A percentile compares a stretch with the other conserved stretches of the same genome.
phyloP scores from a whole-genome alignment of 495 filamentous ascomycete species.

The Terfezia claveryi region DNA sequence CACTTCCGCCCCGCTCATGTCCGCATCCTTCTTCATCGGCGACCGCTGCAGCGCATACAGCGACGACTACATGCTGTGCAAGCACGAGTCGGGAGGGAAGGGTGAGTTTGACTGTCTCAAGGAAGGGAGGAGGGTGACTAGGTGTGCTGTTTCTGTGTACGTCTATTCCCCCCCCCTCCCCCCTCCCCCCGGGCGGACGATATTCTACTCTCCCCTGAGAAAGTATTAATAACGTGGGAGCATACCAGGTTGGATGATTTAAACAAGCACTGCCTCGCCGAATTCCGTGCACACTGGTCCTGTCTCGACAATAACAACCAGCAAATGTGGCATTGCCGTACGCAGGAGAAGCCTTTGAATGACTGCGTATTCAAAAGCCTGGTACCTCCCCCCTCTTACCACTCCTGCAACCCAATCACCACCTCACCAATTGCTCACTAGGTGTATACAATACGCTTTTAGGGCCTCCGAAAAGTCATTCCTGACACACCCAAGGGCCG shows the following conservation, averaged over 20 bases:
- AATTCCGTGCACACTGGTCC: constrained; percentile 84
- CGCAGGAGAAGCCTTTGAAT: constrained; percentile 58
- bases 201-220: background rate
- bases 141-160: constrained; percentile 91
- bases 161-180: constrained; percentile 21
- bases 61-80: constrained; percentile 99
- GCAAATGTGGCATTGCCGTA: constrained; percentile 75
- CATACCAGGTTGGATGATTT: constrained; percentile 61
- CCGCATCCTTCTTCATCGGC: constrained; percentile 92
- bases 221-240: background rate
- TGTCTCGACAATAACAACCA: constrained; percentile 97
- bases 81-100: constrained; percentile 64
- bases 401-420: background rate
- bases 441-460: background rate
- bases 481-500: constrained; percentile 59
- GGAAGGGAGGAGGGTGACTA: constrained; percentile 86
- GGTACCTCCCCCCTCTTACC: constrained; percentile 29
- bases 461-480: constrained; percentile 27
- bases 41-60: constrained; percentile 85
- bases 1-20: constrained; percentile 72
- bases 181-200: too few species aligned
- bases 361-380: constrained; percentile 86
- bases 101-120: constrained; percentile 88
- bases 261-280: constrained; percentile 74
- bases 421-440: too few species aligned